Base-by-base conservation (phyloP, 1,284 basidiomycete species). In the Erythrobasidium hasegawianum region DNA sequence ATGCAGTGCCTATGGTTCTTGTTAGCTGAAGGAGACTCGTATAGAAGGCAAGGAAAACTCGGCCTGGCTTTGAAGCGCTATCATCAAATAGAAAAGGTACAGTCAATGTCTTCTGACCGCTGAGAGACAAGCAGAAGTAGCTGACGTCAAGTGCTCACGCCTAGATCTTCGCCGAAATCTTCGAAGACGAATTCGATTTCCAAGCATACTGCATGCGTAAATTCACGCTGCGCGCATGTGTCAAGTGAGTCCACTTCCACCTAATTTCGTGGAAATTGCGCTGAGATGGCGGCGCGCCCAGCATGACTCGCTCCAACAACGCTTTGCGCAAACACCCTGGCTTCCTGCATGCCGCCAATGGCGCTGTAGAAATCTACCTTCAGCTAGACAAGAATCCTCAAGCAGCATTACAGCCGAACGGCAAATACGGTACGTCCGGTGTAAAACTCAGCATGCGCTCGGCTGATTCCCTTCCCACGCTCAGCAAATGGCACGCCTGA, bases 121-220 rank as follows among this genome's bases (percentile, higher is more conserved):
- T n/a, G 18, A 56, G 39, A 26, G n/a, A 40, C 38, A 16, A 29
- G 43, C 43, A 18, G 43, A 16, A 24, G n/a, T 11, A 47, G 43
- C 43, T 33, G 4, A 50, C 38, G 10, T 16, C 43, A 69, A 60
- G 22, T 29, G 20, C 47, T 52, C 41, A 40, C n/a, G n/a, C n/a
- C n/a, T n/a, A 90, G 86, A 81, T 87, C 14, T 97, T 96, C 77
- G 84, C 88, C 64, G 89, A 90, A 64, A 85, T 91, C 71, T 90
- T 94, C 74, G 92, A 97, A 72, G 96, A 98, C 76, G 94, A 98
- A 78, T 95, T 90, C 74, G 96, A 99, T 78, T 99, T 98, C 82
- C 96, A 99, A 77, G 86, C 87, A 7, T 99, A 98, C 78, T 90
- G 90, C 72, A 75, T 97, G 74, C 86, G 96, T 53, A 91, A 90